Evolutionary conservation across 2,329 filamentous ascomycete genomes (phyloP).

Genomic region (Fusarium scirpi): DNA sequence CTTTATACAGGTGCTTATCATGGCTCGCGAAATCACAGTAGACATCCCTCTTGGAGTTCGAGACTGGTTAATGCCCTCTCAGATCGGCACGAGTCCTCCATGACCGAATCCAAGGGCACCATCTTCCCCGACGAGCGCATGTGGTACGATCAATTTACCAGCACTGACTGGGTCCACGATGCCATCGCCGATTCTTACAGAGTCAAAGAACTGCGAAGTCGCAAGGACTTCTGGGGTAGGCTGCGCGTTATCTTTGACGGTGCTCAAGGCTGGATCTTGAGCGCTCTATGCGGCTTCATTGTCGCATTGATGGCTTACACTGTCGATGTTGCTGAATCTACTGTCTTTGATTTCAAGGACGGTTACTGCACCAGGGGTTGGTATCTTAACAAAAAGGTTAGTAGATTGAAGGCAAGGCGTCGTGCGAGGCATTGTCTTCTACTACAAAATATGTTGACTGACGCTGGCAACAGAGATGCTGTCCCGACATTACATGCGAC

Average conservation of each 20-base stretch:
- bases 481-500: constrained; percentile 65
- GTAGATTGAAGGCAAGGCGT: constrained; percentile 7
- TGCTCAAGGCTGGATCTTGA: constrained; percentile 93
- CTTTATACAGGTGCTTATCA: constrained; percentile 53
- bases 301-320: constrained; percentile 89
- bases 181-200: constrained; percentile 94
- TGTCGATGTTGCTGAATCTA: constrained; percentile 87
- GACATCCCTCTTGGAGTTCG: constrained; percentile 69
- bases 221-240: constrained; percentile 88
- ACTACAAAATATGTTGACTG: not conserved
- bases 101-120: constrained; percentile 73
- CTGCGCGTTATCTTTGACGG: constrained; percentile 83
- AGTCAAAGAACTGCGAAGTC: constrained; percentile 81
- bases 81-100: constrained; percentile 65
- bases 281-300: constrained; percentile 87
- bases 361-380: constrained; percentile 82
- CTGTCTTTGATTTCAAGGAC: constrained; percentile 90
- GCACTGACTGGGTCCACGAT: constrained; percentile 98
- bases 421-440: not conserved
- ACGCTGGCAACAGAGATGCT: constrained; percentile 59
- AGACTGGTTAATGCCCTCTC: constrained; percentile 72
- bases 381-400: constrained; percentile 78
- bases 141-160: constrained; percentile 99
- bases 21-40: constrained; percentile 64
- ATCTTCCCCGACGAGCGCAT: constrained; percentile 85